A percentile compares a stretch with the other conserved stretches of the same genome.
phyloP scores from a whole-genome alignment of 176 grass and related monocot genomes.

The Aechmea fasciata region DNA sequence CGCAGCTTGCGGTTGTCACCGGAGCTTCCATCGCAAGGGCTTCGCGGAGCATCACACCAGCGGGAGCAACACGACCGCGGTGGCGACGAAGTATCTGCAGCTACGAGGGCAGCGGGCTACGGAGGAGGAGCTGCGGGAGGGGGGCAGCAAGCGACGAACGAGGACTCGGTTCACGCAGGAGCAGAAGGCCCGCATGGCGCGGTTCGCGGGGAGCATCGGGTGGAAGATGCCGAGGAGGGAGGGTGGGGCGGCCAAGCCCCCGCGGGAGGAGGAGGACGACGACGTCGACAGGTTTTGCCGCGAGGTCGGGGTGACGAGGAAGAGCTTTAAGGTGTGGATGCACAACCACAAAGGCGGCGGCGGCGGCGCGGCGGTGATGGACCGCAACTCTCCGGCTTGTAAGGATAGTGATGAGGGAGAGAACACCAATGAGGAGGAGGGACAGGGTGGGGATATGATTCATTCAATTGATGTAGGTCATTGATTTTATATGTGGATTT shows the following conservation, averaged over 20 bases:
- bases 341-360: constrained; percentile 73
- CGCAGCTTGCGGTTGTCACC: constrained; percentile 79
- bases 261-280: constrained; percentile 30
- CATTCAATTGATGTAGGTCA: too few species aligned
- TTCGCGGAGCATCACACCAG: constrained; percentile 26
- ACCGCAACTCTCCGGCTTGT: constrained; percentile 16
- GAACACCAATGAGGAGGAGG: not conserved
- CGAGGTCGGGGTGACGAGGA: constrained; percentile 68
- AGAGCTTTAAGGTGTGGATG: constrained; percentile 97
- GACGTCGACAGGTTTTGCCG: constrained; percentile 73
- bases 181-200: constrained; percentile 62
- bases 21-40: constrained; percentile 75
- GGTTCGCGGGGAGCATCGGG: constrained; percentile 65
- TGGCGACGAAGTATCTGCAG: constrained; percentile 19
- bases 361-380: constrained; percentile 35
- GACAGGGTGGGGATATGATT: too few species aligned
- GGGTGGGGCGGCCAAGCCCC: constrained; percentile 31
- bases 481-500: too few species aligned
- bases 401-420: constrained; percentile 14
- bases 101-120: constrained; percentile 31
- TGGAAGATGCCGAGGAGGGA: constrained; percentile 88
- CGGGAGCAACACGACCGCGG: constrained; percentile 11
- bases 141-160: constrained; percentile 32
- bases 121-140: constrained; percentile 9
- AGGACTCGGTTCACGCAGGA: constrained; percentile 83